phyloP scores from a whole-genome alignment of 495 filamentous ascomycete species.

The Bacidia rubella region DNA sequence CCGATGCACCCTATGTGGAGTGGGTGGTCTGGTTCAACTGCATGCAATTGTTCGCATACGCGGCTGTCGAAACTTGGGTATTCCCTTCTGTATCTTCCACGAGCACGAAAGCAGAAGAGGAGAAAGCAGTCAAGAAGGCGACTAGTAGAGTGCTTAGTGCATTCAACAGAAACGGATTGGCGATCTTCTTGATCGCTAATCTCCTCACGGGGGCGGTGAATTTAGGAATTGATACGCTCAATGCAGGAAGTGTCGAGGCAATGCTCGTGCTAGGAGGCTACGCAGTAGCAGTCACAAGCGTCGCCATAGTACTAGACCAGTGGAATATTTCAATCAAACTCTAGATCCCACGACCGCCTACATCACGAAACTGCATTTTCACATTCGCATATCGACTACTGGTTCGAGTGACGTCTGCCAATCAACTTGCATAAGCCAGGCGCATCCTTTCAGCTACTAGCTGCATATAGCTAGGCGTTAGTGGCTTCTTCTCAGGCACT shows the following conservation, averaged over 20 bases:
- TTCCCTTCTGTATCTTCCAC: constrained; percentile 59
- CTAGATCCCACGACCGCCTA: constrained; percentile 20
- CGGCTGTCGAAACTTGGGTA: constrained; percentile 56
- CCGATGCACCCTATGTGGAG: constrained; percentile 85
- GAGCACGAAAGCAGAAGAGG: constrained; percentile 26
- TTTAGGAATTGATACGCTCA: constrained; percentile 66
- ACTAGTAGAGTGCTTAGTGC: constrained; percentile 68
- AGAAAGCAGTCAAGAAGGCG: constrained; percentile 36
- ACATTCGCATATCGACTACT: neutral
- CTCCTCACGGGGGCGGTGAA: constrained; percentile 82
- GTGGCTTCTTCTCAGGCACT: neutral
- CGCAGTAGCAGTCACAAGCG: constrained; percentile 45
- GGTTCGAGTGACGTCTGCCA: too few relatives aligned
- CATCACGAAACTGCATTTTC: neutral
- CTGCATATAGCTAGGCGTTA: neutral
- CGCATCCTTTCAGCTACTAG: neutral
- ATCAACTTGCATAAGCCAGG: neutral
- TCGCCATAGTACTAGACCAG: constrained; percentile 59
- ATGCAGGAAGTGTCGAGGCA: constrained; percentile 43
- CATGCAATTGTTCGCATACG: constrained; percentile 63
- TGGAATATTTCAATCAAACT: constrained; percentile 65
- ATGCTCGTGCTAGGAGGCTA: constrained; percentile 69
- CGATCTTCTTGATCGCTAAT: constrained; percentile 79
- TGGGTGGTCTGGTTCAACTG: constrained; percentile 88
- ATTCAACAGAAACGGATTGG: constrained; percentile 80